Base-by-base conservation (phyloP, 192 early-diverging fungal species). In the Linnemannia hyalina region DNA sequence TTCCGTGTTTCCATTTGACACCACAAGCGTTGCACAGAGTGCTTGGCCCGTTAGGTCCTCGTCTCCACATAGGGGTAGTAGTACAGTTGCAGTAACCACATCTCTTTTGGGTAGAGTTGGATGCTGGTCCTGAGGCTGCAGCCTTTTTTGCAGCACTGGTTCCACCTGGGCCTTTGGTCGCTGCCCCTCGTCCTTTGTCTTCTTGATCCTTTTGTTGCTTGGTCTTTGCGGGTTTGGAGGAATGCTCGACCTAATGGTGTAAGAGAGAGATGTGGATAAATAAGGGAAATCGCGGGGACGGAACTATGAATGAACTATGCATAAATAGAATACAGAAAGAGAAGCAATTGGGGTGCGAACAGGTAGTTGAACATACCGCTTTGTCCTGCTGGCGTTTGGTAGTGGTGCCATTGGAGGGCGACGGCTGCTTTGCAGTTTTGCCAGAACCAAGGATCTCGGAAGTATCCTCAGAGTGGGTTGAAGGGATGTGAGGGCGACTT, bases 1-100 rank as follows among this genome's bases (percentile, higher is more conserved):
- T 96, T 69, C 95, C 95, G 70, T 94, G 90, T 71, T 95, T 95
- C 95, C 95, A 96, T 76, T 95, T 95, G 16, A 96, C 95, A 15
- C 95, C 95, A 75, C 95, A 96, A 1, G 94, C 94, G 82, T 96
- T 96, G 75, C 95, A 96, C 7, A 96, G 88, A 1, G 95, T 96
- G 7, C 80, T 76, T 38, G 72, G 69, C 11, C 95, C 95, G 26
- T 90, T 82, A 0, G 95, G 95, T 4, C 95, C 95, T 42, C 95
- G 91, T 35, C 95, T 90, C 95, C 95, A 96, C 89, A 96, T 96
- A 15, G 95, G 95, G 9, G 95, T 96, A 16, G 90, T 90, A 47
- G 88, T 92, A 55, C 91, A 92, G 18, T 89, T 85, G 76, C 95
- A 96, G 80, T 95, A 94, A 6, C 88, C 82, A 82, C 95, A 95